Percentiles rank a stretch among this genome's conserved stretches.
Evolutionary conservation across 2,329 filamentous ascomycete species (phyloP).

Genomic region (Exutisphaerella laricina): DNA sequence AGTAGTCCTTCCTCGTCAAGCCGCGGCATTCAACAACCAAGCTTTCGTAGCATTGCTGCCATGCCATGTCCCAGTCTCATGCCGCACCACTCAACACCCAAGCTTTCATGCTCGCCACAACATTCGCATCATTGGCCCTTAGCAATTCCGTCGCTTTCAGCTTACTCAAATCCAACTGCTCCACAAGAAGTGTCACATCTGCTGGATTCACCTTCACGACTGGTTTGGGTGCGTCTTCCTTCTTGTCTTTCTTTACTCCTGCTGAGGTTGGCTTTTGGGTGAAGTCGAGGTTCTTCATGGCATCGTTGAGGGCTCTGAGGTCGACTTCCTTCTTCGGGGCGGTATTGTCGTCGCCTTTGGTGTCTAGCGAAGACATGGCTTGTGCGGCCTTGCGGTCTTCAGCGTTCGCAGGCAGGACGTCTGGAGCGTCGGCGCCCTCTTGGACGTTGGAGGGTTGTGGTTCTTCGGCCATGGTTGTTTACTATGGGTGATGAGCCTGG

Average conservation of each 20-base stretch:
- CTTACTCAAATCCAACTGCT: constrained; percentile 67
- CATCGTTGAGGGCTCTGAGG: constrained; percentile 63
- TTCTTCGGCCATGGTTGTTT: constrained; percentile 53
- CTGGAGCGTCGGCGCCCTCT: constrained; percentile 56
- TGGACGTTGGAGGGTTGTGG: constrained; percentile 54
- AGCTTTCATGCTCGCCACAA: constrained; percentile 60
- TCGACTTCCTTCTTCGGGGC: constrained; percentile 56
- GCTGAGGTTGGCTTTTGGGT: constrained; percentile 35
- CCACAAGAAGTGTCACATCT: constrained; percentile 65
- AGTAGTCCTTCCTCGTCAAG: no score
- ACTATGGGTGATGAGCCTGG: neutral
- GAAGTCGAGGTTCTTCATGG: constrained; percentile 58
- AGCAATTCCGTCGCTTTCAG: constrained; percentile 68
- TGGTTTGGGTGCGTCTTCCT: constrained; percentile 36
- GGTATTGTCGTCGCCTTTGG: constrained; percentile 44
- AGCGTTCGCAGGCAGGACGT: constrained; percentile 54
- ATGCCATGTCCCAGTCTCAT: neutral
- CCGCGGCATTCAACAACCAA: no score
- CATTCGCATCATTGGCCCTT: constrained; percentile 64
- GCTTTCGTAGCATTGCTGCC: no score
- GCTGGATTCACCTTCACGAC: constrained; percentile 66
- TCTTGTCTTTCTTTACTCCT: constrained; percentile 21
- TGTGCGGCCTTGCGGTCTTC: constrained; percentile 73
- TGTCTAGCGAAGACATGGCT: constrained; percentile 65
- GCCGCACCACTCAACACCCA: constrained; percentile 43